Percentiles rank a stretch among this genome's conserved stretches.
These are phyloP conservation scores for Pestalotiopsis sp. DNA, from an alignment of 2,329 filamentous ascomycete species.

Conservation along the genomic window DNA sequence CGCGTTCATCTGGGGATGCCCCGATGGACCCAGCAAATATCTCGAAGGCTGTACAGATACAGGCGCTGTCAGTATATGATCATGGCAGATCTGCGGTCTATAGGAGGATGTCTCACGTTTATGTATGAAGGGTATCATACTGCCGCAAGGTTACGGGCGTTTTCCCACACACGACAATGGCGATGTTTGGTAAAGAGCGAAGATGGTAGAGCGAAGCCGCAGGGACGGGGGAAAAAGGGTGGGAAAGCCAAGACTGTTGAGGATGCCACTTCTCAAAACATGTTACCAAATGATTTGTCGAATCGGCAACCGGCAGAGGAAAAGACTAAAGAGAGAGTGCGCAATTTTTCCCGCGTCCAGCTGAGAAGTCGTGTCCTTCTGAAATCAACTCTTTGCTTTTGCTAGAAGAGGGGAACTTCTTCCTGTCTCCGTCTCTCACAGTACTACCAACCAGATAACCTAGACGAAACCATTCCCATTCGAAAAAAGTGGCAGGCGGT, in stretches of 20 bases:
- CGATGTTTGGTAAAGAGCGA: background rate
- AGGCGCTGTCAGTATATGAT: background rate
- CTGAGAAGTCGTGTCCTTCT: background rate
- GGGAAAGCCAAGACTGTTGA: background rate
- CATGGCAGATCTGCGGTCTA: background rate
- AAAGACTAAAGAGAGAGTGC: background rate
- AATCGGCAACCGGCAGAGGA: background rate
- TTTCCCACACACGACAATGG: background rate
- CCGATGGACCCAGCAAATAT: constrained; percentile 32
- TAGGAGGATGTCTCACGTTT: constrained; percentile 11
- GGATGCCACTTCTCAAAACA: background rate
- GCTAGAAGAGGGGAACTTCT: no score
- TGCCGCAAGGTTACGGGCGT: background rate
- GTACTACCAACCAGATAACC: no score
- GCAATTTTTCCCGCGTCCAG: background rate
- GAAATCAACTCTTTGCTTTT: no score
- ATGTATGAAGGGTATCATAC: constrained; percentile 18
- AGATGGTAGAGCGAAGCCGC: background rate
- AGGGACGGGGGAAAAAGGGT: background rate
- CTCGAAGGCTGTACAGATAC: constrained; percentile 33
- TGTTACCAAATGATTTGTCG: background rate
- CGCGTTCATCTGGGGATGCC: constrained; percentile 42
- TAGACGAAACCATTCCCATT: background rate
- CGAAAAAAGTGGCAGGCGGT: background rate
- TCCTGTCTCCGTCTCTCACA: no score